phyloP scores from a whole-genome alignment of 805 yeast species.

The Candida argentea region DNA sequence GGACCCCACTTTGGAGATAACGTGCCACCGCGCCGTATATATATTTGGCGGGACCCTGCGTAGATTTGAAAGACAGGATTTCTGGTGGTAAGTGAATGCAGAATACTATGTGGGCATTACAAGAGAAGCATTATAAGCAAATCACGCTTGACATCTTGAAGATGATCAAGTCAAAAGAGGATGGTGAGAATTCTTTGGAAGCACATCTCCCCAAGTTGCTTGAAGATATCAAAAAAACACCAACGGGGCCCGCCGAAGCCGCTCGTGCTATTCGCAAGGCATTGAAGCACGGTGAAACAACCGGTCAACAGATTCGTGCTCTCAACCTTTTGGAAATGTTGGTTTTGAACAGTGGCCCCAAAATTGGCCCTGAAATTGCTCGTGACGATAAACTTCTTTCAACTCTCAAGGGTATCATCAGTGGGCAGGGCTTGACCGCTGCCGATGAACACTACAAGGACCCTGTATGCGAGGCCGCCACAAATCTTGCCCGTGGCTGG shows the following conservation, averaged over 20 bases:
- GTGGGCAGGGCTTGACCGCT: constrained; percentile 25
- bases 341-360: constrained; percentile 33
- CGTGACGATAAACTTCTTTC: constrained; percentile 61
- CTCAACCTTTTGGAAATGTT: constrained; percentile 32
- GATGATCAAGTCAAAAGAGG: no score
- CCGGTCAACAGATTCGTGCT: constrained; percentile 56
- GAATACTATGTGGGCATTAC: no score
- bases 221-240: constrained; percentile 36
- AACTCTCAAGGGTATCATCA: constrained; percentile 42
- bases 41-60: no score
- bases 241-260: constrained; percentile 51
- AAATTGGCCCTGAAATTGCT: constrained; percentile 37
- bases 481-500: constrained; percentile 59
- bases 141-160: no score
- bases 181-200: constrained; percentile 17
- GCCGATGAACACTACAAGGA: constrained; percentile 25
- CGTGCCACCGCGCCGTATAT: no score
- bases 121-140: no score
- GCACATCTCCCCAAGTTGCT: constrained; percentile 48
- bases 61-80: no score
- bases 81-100: no score
- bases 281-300: constrained; percentile 67
- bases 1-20: no score
- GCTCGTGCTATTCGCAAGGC: constrained; percentile 87
- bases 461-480: constrained; percentile 37